Base-by-base conservation (phyloP, 768 basidiomycete species). In the Pleurotus tuber-regium region DNA sequence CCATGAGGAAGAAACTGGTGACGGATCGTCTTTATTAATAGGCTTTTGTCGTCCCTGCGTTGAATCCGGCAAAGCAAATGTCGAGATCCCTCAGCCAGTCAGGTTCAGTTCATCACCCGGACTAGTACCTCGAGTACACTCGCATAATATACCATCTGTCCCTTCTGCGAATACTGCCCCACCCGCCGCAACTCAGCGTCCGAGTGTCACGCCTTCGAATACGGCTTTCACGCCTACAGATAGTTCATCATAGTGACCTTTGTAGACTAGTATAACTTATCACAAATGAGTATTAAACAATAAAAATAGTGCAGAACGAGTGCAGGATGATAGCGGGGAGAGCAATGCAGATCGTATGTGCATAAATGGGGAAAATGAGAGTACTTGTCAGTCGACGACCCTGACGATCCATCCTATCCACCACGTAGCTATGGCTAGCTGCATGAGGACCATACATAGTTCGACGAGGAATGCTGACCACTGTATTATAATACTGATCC, bases 321-420 rank as follows among this genome's bases (percentile, higher is more conserved):
- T 16, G 31, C 31, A 46, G 25, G 44, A 23, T 38, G 47, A 30
- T 43, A 36, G 48, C 38, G 43, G 43, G 36, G 46, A 33, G 18
- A 54, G 43, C 40, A 51, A 33, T 23, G 48, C 26, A n/a, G 18
- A 28, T 30, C 18, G 9, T 41, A 48, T 44, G 51, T 12, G 33
- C n/a, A 47, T 38, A 31, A 12, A 33, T 10, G 24, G 16, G 21
- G 8, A n/a, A 26, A 29, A 14, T 9, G 46, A 21, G 23, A 33
- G 31, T 7, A 10, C 24, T n/a, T 24, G 19, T 31, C 43, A 56
- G 43, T 55, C 43, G 52, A 73, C 61, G 54, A 89, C 56, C 35
- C 77, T 77, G 36, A 87, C 61, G 23, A 71, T 72, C 88, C 89
- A 91, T 21, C 86, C 87, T 50, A 79, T 60, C 89, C 89, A 91